Conservation (phyloP, 2,329 filamentous ascomycete genomes). For the Scedosporium boydii region DNA sequence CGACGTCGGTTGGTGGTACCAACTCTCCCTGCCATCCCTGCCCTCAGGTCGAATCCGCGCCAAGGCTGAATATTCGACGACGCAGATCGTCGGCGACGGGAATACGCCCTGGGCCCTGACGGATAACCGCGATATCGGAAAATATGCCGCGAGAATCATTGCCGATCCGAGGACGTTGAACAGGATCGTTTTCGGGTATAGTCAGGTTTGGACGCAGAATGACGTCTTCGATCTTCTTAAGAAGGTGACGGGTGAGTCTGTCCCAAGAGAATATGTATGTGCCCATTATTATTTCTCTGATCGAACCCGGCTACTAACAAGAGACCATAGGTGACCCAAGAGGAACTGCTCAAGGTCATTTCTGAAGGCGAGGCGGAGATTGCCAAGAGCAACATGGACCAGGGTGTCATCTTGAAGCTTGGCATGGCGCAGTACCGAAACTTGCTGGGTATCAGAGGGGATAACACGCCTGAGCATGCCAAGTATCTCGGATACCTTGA, state of each 20-base stretch:
- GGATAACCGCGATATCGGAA: constrained; percentile 42
- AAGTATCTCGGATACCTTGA: constrained; percentile 44
- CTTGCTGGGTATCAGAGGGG: constrained; percentile 37
- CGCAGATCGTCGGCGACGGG: constrained; percentile 33
- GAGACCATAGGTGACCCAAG: background rate
- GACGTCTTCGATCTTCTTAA: constrained; percentile 37
- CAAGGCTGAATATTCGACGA: background rate
- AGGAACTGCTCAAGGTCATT: background rate
- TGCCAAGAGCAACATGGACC: background rate
- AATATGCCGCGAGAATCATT: constrained; percentile 40
- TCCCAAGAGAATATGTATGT: constrained; percentile 14
- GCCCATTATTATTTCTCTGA: too few species aligned
- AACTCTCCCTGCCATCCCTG: constrained; percentile 24
- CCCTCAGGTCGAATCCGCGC: constrained; percentile 19
- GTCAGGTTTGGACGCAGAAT: constrained; percentile 33
- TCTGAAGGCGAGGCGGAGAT: background rate
- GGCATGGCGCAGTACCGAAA: constrained; percentile 28
- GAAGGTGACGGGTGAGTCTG: constrained; percentile 35
- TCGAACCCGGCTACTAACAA: background rate
- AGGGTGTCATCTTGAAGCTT: background rate
- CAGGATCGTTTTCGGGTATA: constrained; percentile 37
- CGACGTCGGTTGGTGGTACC: constrained; percentile 51
- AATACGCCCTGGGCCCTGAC: constrained; percentile 31
- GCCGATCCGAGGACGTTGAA: constrained; percentile 43
- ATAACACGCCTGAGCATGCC: constrained; percentile 43